Percentiles rank a stretch among this genome's conserved stretches.
These are phyloP conservation scores for Polytrichum formosum DNA, from an alignment of 225 moss, liverwort and hornwort species.

Conservation along the genomic window DNA sequence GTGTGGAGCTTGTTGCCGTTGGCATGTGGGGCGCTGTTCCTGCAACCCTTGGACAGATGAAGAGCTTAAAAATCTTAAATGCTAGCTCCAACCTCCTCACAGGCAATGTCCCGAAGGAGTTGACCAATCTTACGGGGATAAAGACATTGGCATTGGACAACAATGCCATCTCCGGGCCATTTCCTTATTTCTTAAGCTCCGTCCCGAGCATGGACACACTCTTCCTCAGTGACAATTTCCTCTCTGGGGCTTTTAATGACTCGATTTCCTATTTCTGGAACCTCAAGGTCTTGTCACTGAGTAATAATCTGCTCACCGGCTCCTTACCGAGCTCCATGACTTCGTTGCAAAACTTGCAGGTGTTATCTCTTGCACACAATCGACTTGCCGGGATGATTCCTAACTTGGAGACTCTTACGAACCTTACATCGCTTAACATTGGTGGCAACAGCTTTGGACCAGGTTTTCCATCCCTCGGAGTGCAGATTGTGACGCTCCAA, in stretches of 20 bases:
- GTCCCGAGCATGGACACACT: conserved; percentile 51
- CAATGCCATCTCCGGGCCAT: conserved; percentile 60
- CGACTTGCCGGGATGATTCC: conserved; percentile 43
- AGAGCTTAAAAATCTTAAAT: conserved; percentile 60
- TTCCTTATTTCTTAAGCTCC: conserved; percentile 59
- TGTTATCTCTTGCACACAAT: conserved; percentile 40
- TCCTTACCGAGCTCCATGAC: conserved; percentile 36
- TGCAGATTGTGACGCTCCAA: conserved; percentile 36
- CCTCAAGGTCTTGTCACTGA: conserved; percentile 38
- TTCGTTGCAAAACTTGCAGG: conserved; percentile 35
- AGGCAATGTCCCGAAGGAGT: conserved; percentile 42
- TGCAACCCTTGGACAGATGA: conserved; percentile 28
- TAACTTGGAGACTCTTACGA: conserved; percentile 36
- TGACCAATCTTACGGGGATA: conserved; percentile 34
- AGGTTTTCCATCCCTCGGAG: conserved; percentile 45
- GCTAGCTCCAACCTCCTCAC: conserved; percentile 72
- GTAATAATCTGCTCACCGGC: conserved; percentile 58
- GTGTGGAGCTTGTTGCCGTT: conserved; percentile 65
- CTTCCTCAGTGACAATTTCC: conserved; percentile 54
- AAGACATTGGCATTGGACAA: conserved; percentile 64
- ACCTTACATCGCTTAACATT: conserved; percentile 58
- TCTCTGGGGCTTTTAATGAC: conserved; percentile 49
- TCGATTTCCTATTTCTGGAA: conserved; percentile 40
- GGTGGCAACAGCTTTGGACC: conserved; percentile 74
- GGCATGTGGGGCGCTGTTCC: conserved; percentile 89